phyloP scores from a whole-genome alignment of 306 rosid species.

The Ziziphus jujuba region DNA sequence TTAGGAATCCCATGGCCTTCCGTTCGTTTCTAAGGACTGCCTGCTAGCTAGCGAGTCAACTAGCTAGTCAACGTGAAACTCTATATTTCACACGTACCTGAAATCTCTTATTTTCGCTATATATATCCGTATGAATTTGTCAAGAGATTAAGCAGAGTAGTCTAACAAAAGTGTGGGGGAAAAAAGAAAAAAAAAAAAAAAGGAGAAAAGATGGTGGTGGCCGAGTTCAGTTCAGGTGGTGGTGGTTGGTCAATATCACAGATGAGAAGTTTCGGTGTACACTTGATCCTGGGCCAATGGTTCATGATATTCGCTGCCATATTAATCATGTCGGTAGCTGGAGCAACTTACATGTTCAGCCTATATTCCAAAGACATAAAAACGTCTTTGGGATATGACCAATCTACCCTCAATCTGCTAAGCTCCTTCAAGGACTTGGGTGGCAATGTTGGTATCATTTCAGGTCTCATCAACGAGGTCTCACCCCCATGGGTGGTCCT shows the following conservation, averaged over 20 bases:
- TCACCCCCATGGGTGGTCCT: constrained; percentile 67
- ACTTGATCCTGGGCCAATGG: constrained; percentile 60
- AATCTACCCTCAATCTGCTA: constrained; percentile 62
- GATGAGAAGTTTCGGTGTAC: constrained; percentile 27
- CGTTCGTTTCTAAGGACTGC: no score
- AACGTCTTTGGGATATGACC: constrained; percentile 64
- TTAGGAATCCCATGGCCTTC: no score
- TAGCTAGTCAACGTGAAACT: constrained; percentile 3
- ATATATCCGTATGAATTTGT: no score
- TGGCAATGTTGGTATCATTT: constrained; percentile 50
- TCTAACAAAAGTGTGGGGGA: not conserved
- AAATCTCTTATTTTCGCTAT: not conserved
- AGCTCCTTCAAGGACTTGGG: constrained; percentile 86
- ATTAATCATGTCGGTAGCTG: constrained; percentile 61
- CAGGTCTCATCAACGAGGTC: constrained; percentile 66
- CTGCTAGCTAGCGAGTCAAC: not conserved
- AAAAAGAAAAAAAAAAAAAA: no score
- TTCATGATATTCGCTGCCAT: constrained; percentile 64
- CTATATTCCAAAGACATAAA: constrained; percentile 58
- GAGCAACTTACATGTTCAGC: constrained; percentile 66
- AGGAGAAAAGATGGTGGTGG: constrained; percentile 22
- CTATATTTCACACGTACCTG: not conserved
- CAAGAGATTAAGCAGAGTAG: not conserved
- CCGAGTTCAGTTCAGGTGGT: constrained; percentile 1
- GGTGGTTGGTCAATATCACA: constrained; percentile 16